Evolutionary conservation across 305 asterid genomes (phyloP).

Genomic region (Caryopteris hybrid): DNA sequence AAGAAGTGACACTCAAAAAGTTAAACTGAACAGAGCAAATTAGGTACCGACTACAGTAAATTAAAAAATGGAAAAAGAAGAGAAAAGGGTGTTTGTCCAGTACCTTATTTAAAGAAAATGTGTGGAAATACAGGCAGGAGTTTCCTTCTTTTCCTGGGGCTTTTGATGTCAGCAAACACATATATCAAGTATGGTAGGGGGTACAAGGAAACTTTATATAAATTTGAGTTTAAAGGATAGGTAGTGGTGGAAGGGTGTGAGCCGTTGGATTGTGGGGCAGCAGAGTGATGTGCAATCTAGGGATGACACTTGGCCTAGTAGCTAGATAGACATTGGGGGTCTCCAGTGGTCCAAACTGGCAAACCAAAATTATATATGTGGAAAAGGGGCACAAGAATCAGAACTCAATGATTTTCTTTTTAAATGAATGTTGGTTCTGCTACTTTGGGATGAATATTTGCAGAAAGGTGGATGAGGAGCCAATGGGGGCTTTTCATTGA

Average conservation of each 20-base stretch:
- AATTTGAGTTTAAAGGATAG: not conserved
- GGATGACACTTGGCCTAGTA: constrained; percentile 22
- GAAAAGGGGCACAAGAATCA: constrained; percentile 3
- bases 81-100: too few species aligned
- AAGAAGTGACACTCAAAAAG: too few species aligned
- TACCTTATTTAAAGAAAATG: not conserved
- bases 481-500: not conserved
- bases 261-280: constrained; percentile 12
- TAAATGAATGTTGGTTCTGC: not conserved
- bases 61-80: too few species aligned
- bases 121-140: constrained; percentile 10
- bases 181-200: not conserved
- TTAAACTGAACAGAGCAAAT: too few species aligned
- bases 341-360: constrained; percentile 21
- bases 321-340: not conserved
- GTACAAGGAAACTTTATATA: too few species aligned
- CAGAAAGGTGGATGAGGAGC: not conserved
- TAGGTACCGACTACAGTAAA: too few species aligned
- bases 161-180: constrained; percentile 17
- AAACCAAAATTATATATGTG: too few species aligned
- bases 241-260: constrained; percentile 13
- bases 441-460: not conserved
- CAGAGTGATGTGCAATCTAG: not conserved
- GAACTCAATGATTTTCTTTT: not conserved
- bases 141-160: not conserved